Evolutionary conservation across 2,329 filamentous ascomycete genomes (phyloP), one percentile per base, ranked within the genome.

Genomic region (Dactylellina haptotyla): DNA sequence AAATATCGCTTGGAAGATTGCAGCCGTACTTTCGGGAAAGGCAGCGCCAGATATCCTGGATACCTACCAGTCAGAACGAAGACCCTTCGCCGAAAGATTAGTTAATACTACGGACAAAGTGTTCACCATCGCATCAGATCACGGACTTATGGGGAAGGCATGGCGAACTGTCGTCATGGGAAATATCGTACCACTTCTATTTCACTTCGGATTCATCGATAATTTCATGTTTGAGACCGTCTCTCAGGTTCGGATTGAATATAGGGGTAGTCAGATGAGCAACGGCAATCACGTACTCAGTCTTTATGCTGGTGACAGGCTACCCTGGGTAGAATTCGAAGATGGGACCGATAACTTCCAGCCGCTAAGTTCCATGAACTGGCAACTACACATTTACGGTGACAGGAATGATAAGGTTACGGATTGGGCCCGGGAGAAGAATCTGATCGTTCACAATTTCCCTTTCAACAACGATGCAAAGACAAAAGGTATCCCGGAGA

Each of bases 1-100:
- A 10, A 86, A 86, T 76, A 81, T 84, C 20, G 85, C 84, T 79
- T 86, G 84, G 84, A 84, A 84, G 76, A 81, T 85, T 8, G 81
- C 85, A 0, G 80, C 85, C 76, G 81, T 79, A 0, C 46, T 78
- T 25, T 57, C 70, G 12, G 76, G 76, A 14, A 75, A 77, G 9
- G 54, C 61, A 0, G 32, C 66, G 1, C 57, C 51, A 4, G 58
- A 63, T 2, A 59, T 78, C 2, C 57, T 78, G 5, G 64, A 76
- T 9, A 78, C 77, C 14, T 78, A 77, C 61, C 48, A 78, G 37
- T 23, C 39, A 26, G 77, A 78, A 50, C 76, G 77, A 1, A 58
- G 45, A 25, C 70, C 70, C 4, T 66, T 74, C 39, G 70, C 62
- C 8, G 56, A 66, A 26, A 43, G 58, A 2, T 48, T 74, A 9